Base-by-base conservation (phyloP, 805 yeast genomes). In the Ogataea saltuana region DNA sequence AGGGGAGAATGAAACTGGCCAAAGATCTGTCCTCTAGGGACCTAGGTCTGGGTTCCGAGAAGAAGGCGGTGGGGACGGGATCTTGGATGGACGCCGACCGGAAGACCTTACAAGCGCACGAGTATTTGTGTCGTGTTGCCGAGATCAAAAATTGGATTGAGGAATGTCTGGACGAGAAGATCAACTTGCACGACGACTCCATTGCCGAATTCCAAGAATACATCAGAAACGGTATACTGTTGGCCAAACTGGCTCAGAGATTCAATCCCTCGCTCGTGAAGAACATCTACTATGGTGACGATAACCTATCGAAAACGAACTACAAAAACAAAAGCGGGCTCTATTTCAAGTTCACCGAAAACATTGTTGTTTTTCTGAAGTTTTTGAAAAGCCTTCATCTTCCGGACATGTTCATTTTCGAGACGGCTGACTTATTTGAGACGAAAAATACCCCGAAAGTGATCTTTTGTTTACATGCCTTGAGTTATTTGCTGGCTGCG, bases 381-480 rank as follows among this genome's bases (percentile, higher is more conserved):
- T 76, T 91, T 43, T 69, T 88, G 22, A 83, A 78, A 43, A 76
- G 70, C 45, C 73, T 88, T 47, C 81, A 78, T 20, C 80, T 93
- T 51, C 99, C 98, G 0, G 90, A 87, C 44, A 73, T 89, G 42
- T 93, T 90, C 62, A 76, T 85, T 37, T 93, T 93, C 60, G 99
- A 91, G 61, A 75, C 90, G 45, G 89, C 96, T 3, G 99, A 93
- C 64, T 71, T 93, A 27, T 93, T 89, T 65, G 97, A 93, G 59
- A 83, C 84, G 58, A 90, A 88, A 57, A 86, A 91, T 59, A 77
- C 90, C 16, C 98, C 98, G 12, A 90, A 88, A 59, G 98, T 93
- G 19, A 85, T 93, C 60, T 89, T 88, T 64, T 90, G 97, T 54
- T 65, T 93, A 27, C 97, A 91, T 67, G 97, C 97, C 2, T 67